Conservation (phyloP, 2,329 filamentous ascomycete species). For the Colletotrichum sp. region DNA sequence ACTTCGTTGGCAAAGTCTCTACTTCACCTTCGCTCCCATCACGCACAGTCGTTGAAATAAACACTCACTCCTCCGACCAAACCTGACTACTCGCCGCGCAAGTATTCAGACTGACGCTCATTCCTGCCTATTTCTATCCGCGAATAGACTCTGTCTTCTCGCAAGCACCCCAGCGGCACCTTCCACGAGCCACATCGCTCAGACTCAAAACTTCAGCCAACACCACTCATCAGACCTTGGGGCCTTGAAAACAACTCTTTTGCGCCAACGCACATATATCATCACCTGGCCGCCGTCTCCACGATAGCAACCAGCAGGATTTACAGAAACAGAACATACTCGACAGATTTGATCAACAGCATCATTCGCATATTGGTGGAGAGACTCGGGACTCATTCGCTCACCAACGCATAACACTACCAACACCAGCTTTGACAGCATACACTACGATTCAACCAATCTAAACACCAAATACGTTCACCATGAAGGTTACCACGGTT, state of each 20-base stretch:
- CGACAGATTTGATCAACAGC: neutral
- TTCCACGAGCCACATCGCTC: conserved; percentile 1
- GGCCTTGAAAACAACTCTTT: neutral
- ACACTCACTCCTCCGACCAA: conserved; percentile 29
- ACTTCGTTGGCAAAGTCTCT: conserved; percentile 65
- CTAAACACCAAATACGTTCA: conserved; percentile 24
- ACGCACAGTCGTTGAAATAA: conserved; percentile 19
- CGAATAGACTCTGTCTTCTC: conserved; percentile 23
- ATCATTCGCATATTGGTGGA: conserved; percentile 15
- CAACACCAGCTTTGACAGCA: conserved; percentile 27
- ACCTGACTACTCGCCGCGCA: conserved; percentile 32
- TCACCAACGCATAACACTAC: neutral
- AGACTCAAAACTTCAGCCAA: neutral
- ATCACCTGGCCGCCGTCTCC: neutral
- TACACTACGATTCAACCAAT: conserved; percentile 5
- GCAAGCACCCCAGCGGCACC: conserved; percentile 16
- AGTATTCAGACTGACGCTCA: conserved; percentile 28
- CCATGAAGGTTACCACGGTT: conserved; percentile 47
- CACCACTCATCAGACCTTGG: neutral
- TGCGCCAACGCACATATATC: conserved; percentile 9
- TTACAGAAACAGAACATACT: neutral
- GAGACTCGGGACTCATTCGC: conserved; percentile 5
- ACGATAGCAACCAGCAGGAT: neutral
- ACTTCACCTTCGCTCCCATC: neutral
- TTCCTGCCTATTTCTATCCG: conserved; percentile 24